Evolutionary conservation across 2,329 filamentous ascomycete genomes (phyloP).

Genomic region (Scytalidium lignicola): DNA sequence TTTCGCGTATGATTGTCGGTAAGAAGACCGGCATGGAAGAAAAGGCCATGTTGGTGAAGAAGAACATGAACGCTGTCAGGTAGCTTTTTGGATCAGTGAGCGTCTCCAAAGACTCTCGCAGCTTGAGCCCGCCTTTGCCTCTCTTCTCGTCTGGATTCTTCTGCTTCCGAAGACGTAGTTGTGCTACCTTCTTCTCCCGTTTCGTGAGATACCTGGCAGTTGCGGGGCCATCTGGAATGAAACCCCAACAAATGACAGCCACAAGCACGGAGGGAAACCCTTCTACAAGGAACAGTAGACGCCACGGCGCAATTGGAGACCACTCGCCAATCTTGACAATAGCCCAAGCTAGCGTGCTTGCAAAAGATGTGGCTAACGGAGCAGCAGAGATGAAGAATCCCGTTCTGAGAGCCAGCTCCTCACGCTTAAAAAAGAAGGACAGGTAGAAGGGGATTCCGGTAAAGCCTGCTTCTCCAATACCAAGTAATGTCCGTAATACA

Average conservation of each 20-base stretch:
- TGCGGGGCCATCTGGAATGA: conserved; percentile 71
- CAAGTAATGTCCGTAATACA: conserved; percentile 49
- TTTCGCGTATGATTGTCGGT: conserved; percentile 69
- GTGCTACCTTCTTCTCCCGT: conserved; percentile 65
- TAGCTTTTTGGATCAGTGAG: conserved; percentile 65
- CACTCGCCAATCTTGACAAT: conserved; percentile 65
- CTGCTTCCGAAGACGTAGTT: conserved; percentile 53
- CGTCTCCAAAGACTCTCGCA: conserved; percentile 52
- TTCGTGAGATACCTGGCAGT: conserved; percentile 58
- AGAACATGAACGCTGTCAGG: conserved; percentile 77
- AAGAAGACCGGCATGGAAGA: conserved; percentile 83
- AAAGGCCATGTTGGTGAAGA: conserved; percentile 84
- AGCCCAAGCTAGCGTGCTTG: conserved; percentile 71
- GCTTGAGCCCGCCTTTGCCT: conserved; percentile 38
- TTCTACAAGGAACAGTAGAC: conserved; percentile 78
- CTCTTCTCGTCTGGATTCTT: conserved; percentile 6
- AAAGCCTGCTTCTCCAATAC: conserved; percentile 62
- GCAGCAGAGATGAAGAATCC: conserved; percentile 87
- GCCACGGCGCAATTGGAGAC: conserved; percentile 73
- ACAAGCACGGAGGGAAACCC: conserved; percentile 78
- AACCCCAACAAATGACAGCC: conserved; percentile 66
- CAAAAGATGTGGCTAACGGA: conserved; percentile 73
- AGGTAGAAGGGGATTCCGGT: conserved; percentile 59
- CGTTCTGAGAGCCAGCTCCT: conserved; percentile 78
- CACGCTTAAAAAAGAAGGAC: conserved; percentile 57